Conservation (phyloP, 148 eudicot species). For the Amaranthus palmeri region DNA sequence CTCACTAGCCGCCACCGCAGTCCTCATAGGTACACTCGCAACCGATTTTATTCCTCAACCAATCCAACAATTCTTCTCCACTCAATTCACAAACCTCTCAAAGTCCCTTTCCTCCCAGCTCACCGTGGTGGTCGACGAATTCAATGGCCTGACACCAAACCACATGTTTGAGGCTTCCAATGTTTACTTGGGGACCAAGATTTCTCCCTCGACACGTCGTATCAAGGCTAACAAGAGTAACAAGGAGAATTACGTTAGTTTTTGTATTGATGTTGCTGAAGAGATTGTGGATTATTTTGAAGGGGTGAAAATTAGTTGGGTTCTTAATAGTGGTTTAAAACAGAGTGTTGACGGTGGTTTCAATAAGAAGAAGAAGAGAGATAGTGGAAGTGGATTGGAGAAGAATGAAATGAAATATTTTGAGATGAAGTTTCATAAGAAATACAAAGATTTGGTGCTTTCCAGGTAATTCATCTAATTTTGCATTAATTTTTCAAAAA, state of each 20-base stretch:
- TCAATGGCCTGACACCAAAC: slow-evolving; percentile 43
- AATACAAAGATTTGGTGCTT: slow-evolving; percentile 33
- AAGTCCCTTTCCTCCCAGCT: slow-evolving; percentile 39
- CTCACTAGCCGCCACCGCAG: slow-evolving; percentile 43
- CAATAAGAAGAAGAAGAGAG: slow-evolving; percentile 10
- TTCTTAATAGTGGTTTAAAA: slow-evolving; percentile 11
- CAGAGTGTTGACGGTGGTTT: neutral
- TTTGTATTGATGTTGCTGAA: slow-evolving; percentile 44
- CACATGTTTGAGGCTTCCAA: slow-evolving; percentile 47
- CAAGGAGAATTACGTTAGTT: slow-evolving; percentile 29
- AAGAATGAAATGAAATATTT: slow-evolving; percentile 28
- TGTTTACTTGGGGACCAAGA: slow-evolving; percentile 37
- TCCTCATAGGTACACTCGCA: slow-evolving; percentile 41
- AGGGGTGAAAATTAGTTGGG: slow-evolving; percentile 38
- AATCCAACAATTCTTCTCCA: slow-evolving; percentile 32
- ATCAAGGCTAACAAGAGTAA: slow-evolving; percentile 37
- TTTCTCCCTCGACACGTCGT: slow-evolving; percentile 30
- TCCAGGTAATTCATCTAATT: slow-evolving; percentile 18
- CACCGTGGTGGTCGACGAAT: slow-evolving; percentile 53
- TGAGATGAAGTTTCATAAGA: slow-evolving; percentile 34
- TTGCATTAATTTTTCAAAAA: neutral
- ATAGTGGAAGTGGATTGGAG: neutral
- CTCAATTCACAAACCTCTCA: slow-evolving; percentile 26
- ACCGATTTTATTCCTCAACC: slow-evolving; percentile 43
- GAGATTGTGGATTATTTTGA: slow-evolving; percentile 38